Evolutionary conservation across 1,139 yeast species (phyloP).

Genomic region (Candida albicans): DNA sequence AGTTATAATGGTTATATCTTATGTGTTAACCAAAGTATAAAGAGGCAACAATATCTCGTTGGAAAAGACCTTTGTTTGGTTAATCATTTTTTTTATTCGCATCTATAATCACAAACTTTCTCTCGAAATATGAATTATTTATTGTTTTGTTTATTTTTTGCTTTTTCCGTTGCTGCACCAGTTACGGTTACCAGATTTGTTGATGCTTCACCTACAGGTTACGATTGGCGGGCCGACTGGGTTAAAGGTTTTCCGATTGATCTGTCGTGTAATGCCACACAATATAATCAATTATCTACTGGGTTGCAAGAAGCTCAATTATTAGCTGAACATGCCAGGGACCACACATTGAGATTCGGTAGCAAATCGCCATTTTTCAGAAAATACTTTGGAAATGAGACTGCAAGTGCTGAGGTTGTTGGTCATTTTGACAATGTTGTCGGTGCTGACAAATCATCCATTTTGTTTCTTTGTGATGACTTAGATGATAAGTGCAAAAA

Average conservation of each 20-base stretch:
- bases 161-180: conserved; percentile 5
- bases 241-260: conserved; percentile 19
- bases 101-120: background rate
- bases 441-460: conserved; percentile 26
- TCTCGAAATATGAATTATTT: conserved; percentile 6
- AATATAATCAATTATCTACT: conserved; percentile 19
- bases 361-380: conserved; percentile 21
- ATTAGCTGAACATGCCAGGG: conserved; percentile 25
- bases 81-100: background rate
- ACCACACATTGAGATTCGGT: conserved; percentile 25
- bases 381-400: conserved; percentile 28
- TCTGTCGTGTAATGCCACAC: conserved; percentile 21
- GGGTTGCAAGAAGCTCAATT: conserved; percentile 20
- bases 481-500: conserved; percentile 31
- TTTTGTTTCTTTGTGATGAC: conserved; percentile 35
- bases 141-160: conserved; percentile 8
- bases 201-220: conserved; percentile 9
- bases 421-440: conserved; percentile 30
- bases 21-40: no score
- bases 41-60: no score
- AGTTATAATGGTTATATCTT: no score
- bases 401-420: conserved; percentile 29
- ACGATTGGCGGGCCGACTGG: conserved; percentile 21
- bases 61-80: no score
- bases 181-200: conserved; percentile 3